Percentiles rank a stretch among this genome's conserved stretches.
phyloP scores from a whole-genome alignment of 169 alveolate genomes.

The Cryptosporidium sp. region DNA sequence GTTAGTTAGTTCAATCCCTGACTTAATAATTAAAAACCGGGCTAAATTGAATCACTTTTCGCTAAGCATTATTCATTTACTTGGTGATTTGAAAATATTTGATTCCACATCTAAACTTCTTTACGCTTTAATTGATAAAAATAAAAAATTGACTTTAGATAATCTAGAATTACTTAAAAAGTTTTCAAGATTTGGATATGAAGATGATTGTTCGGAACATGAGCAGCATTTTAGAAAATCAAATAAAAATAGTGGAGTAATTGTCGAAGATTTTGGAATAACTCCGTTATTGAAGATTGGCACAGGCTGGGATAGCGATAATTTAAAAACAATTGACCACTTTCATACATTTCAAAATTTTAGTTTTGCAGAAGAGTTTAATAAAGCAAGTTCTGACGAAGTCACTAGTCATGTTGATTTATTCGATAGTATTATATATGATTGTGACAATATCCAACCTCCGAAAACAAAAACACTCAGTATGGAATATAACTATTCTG shows the following conservation, averaged over 20 bases:
- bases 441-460: neutral
- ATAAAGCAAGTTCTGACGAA: neutral
- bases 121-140: neutral
- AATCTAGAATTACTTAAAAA: neutral
- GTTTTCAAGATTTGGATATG: neutral
- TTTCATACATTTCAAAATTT: neutral
- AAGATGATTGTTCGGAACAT: neutral
- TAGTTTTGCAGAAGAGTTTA: neutral
- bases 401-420: neutral
- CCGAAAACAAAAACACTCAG: neutral
- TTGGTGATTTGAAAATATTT: conserved; percentile 25
- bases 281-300: conserved; percentile 50
- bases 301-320: conserved; percentile 46
- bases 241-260: neutral
- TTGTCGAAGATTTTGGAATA: conserved; percentile 36
- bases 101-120: conserved; percentile 32
- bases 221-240: neutral
- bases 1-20: conserved; percentile 36
- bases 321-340: neutral
- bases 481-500: conserved; percentile 7
- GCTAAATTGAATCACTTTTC: neutral
- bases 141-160: neutral
- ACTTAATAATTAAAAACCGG: neutral
- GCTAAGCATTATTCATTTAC: neutral
- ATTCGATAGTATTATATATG: neutral